phyloP scores from a whole-genome alignment of 345 rosid species.

The Melaleuca alternifolia region DNA sequence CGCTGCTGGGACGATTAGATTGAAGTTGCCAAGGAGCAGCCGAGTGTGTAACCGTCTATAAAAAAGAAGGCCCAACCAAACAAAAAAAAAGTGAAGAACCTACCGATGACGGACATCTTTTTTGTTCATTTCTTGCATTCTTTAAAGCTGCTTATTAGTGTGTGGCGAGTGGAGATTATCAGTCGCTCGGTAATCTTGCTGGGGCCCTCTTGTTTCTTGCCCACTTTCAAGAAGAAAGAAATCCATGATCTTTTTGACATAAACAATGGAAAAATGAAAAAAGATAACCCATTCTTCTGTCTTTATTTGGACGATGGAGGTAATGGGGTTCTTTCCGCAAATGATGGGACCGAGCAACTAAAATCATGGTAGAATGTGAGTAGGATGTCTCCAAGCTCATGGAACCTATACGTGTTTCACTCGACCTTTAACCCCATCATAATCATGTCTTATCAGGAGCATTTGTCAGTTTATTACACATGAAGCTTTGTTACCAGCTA shows the following conservation, averaged over 20 bases:
- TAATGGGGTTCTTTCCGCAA: too few relatives aligned
- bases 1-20: not conserved
- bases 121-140: not conserved
- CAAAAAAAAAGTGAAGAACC: not conserved
- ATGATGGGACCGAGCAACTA: not conserved
- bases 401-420: too few relatives aligned
- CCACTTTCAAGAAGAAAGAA: not conserved
- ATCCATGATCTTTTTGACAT: not conserved
- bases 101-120: not conserved
- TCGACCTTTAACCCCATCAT: too few relatives aligned
- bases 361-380: not conserved
- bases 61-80: not conserved
- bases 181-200: not conserved
- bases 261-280: not conserved
- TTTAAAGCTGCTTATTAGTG: not conserved
- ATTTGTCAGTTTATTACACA: not conserved
- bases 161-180: not conserved
- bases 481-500: not conserved
- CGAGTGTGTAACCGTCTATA: not conserved
- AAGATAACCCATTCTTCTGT: not conserved
- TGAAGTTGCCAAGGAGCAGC: not conserved
- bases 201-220: not conserved
- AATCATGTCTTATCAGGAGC: not conserved
- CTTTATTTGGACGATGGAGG: not conserved
- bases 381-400: too few relatives aligned